These are phyloP conservation scores for Agaricales sp. DNA, from an alignment of 1,284 basidiomycete genomes.

Conservation along the genomic window DNA sequence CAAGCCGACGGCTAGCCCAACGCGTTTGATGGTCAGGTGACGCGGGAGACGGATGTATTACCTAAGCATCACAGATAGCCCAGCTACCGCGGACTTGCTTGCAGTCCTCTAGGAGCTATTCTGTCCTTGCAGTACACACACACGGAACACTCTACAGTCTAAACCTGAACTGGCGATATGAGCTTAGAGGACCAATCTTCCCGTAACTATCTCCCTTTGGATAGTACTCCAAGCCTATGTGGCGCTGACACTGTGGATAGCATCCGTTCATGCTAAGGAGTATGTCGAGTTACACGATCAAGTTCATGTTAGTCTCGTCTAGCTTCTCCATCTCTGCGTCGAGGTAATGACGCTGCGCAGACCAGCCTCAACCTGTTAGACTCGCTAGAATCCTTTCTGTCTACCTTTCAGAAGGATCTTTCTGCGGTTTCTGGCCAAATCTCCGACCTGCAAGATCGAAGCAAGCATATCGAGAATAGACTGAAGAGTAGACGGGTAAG, in stretches of 20 bases:
- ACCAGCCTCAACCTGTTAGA: conserved; percentile 71
- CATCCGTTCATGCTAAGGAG: conserved; percentile 39
- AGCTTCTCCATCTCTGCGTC: neutral
- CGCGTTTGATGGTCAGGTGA: too few relatives aligned
- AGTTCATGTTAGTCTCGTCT: conserved; percentile 37
- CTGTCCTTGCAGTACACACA: too few relatives aligned
- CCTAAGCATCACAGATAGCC: too few relatives aligned
- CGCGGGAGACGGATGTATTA: too few relatives aligned
- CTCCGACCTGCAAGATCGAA: conserved; percentile 83
- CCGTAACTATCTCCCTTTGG: neutral
- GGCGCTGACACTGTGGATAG: neutral
- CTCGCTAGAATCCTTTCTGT: conserved; percentile 83
- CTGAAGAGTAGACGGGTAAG: conserved; percentile 76
- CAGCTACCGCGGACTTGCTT: too few relatives aligned
- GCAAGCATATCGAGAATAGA: conserved; percentile 81
- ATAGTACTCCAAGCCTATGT: neutral
- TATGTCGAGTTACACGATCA: conserved; percentile 80
- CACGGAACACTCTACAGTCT: too few relatives aligned
- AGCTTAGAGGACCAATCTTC: neutral
- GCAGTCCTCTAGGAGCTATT: too few relatives aligned
- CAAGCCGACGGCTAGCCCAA: neutral
- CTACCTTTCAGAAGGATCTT: conserved; percentile 91
- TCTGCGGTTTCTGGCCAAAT: conserved; percentile 93
- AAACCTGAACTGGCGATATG: neutral
- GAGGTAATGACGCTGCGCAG: conserved; percentile 24